Evolutionary conservation across 106 monocot genomes (phyloP).

Genomic region (Dendrobium huoshanense): DNA sequence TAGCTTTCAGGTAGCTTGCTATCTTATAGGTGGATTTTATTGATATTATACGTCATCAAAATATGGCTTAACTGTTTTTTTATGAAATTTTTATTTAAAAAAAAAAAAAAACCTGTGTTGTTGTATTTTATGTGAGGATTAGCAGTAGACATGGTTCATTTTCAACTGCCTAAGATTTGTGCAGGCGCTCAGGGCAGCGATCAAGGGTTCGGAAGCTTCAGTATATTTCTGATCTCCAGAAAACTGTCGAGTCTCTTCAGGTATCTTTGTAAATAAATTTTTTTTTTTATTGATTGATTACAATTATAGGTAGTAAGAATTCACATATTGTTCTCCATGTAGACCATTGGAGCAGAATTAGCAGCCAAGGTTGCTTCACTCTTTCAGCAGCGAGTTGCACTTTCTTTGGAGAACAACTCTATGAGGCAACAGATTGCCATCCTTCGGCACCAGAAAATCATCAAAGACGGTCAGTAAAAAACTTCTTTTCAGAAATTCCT

Average conservation of each 20-base stretch:
- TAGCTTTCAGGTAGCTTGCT: too few relatives aligned
- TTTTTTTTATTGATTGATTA: neutral
- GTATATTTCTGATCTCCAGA: slow-evolving; percentile 94
- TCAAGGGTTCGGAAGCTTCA: slow-evolving; percentile 96
- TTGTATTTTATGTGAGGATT: neutral
- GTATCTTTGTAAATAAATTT: slow-evolving; percentile 18
- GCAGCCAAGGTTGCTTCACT: slow-evolving; percentile 56
- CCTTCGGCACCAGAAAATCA: slow-evolving; percentile 62
- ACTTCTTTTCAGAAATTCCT: neutral
- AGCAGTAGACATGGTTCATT: neutral
- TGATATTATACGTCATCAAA: too few relatives aligned
- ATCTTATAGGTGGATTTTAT: too few relatives aligned
- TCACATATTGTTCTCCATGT: slow-evolving; percentile 2
- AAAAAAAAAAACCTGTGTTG: too few relatives aligned
- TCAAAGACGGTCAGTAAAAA: slow-evolving; percentile 58
- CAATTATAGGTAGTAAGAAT: neutral
- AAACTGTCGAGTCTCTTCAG: slow-evolving; percentile 73
- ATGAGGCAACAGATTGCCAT: slow-evolving; percentile 45
- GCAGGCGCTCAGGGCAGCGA: slow-evolving; percentile 80
- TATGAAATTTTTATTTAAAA: too few relatives aligned
- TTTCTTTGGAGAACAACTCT: slow-evolving; percentile 72
- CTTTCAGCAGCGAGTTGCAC: slow-evolving; percentile 52
- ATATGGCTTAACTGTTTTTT: too few relatives aligned
- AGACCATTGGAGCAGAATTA: slow-evolving; percentile 76
- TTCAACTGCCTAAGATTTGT: slow-evolving; percentile 3